Evolutionary conservation across 148 eudicot species (phyloP).

Genomic region (Rhododendron williamsianum): DNA sequence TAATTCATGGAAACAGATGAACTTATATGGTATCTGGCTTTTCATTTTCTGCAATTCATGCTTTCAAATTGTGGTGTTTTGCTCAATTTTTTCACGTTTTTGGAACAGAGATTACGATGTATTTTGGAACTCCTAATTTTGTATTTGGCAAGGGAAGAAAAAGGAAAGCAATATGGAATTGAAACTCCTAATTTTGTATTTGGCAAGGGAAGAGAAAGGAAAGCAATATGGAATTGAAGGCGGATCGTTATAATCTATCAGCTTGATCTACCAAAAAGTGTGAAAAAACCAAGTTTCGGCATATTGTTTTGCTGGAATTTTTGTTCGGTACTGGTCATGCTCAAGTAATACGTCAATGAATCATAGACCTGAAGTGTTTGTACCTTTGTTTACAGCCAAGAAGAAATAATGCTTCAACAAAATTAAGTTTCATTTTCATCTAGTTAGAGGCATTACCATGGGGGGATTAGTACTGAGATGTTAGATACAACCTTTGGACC

Average conservation of each 20-base stretch:
- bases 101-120: not conserved
- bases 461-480: not conserved
- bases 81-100: not conserved
- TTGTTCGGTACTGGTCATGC: not conserved
- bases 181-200: not conserved
- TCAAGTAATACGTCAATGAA: not conserved
- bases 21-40: not conserved
- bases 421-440: not conserved
- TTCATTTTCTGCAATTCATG: not conserved
- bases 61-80: not conserved
- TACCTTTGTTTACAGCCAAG: not conserved
- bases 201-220: not conserved
- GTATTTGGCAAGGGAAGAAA: not conserved
- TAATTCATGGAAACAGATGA: not conserved
- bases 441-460: not conserved
- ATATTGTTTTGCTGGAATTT: no score
- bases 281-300: no score
- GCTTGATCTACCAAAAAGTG: no score
- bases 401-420: not conserved
- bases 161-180: not conserved
- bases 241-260: not conserved
- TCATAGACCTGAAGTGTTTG: not conserved
- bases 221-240: not conserved
- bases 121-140: not conserved
- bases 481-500: not conserved